Percentiles rank a stretch among this genome's conserved stretches.
phyloP scores from a whole-genome alignment of 108 stramenopile species.

The Nitzschia sp. region DNA sequence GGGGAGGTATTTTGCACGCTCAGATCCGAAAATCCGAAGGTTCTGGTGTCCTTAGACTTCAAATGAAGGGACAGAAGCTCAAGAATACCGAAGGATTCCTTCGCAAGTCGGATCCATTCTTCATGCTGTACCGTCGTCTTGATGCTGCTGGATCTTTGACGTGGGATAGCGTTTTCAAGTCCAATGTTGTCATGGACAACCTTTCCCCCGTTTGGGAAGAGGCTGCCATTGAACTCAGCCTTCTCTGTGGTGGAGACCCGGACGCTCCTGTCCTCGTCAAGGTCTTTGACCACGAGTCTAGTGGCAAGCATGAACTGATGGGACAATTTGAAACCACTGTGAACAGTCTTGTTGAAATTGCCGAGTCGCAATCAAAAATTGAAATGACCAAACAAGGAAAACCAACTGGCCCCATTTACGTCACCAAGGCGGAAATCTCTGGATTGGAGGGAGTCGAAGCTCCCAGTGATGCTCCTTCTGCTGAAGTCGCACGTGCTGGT shows the following conservation, averaged over 20 bases:
- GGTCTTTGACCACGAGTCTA: slow-evolving; percentile 52
- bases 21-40: slow-evolving; percentile 37
- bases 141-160: slow-evolving; percentile 51
- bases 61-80: slow-evolving; percentile 64
- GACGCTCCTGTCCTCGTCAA: slow-evolving; percentile 44
- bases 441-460: slow-evolving; percentile 11
- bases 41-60: slow-evolving; percentile 34
- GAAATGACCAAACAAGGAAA: slow-evolving; percentile 30
- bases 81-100: slow-evolving; percentile 79
- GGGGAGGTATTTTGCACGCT: slow-evolving; percentile 37
- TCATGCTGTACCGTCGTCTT: slow-evolving; percentile 48
- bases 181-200: slow-evolving; percentile 41
- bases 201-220: slow-evolving; percentile 56
- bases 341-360: slow-evolving; percentile 26
- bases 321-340: slow-evolving; percentile 56
- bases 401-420: slow-evolving; percentile 25
- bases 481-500: slow-evolving; percentile 1
- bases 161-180: slow-evolving; percentile 54
- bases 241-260: slow-evolving; percentile 47
- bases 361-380: background rate
- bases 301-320: slow-evolving; percentile 59
- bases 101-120: slow-evolving; percentile 81
- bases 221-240: slow-evolving; percentile 37
- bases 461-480: slow-evolving; percentile 17
- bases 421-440: slow-evolving; percentile 30